Percentiles rank a stretch among this genome's conserved stretches.
phyloP scores from a whole-genome alignment of 495 filamentous ascomycete genomes.

The Aspergillus coremiiformis region DNA sequence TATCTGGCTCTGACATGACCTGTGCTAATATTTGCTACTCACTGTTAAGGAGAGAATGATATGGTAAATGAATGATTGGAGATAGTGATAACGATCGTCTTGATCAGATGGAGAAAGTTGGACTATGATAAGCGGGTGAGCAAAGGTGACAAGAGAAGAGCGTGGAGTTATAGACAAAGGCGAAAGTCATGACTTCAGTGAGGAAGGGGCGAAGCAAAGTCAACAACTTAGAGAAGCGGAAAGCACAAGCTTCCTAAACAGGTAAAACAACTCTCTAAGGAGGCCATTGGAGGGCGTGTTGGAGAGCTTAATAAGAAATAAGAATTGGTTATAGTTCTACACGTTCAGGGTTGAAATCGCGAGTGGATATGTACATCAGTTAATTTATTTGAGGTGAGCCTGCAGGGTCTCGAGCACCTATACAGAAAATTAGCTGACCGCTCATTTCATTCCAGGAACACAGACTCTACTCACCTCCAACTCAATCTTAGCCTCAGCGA shows the following conservation, averaged over 20 bases:
- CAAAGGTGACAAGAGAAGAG: neutral
- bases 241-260: neutral
- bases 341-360: slow-evolving; percentile 27
- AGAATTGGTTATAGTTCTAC: slow-evolving; percentile 39
- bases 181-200: neutral
- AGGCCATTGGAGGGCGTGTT: slow-evolving; percentile 11
- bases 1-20: neutral
- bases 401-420: slow-evolving; percentile 71
- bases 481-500: slow-evolving; percentile 98
- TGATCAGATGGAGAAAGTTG: neutral
- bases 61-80: neutral
- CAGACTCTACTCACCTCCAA: slow-evolving; percentile 61
- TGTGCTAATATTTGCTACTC: too few relatives aligned
- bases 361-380: slow-evolving; percentile 41
- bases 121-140: neutral
- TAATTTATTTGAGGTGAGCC: slow-evolving; percentile 60
- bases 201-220: neutral
- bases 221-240: neutral
- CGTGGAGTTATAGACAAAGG: neutral
- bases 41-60: too few relatives aligned
- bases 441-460: neutral
- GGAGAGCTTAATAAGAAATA: slow-evolving; percentile 21
- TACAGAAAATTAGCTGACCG: slow-evolving; percentile 11
- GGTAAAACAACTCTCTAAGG: neutral
- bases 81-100: neutral